Conservation (phyloP, 371 early-diverging fungal genomes). For the Circinella minor region DNA sequence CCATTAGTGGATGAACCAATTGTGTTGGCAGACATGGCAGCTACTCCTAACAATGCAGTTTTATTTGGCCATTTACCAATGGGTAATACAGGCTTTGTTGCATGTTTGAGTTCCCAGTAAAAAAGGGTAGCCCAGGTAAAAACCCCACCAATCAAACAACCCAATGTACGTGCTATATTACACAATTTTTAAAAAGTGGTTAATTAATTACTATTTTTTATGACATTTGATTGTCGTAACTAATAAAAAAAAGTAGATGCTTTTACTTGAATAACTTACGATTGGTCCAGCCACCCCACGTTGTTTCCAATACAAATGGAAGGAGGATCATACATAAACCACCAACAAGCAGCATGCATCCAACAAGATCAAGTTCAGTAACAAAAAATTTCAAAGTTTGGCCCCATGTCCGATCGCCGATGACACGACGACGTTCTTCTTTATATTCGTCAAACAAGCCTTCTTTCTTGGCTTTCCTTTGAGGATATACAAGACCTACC, state of each 20-base stretch:
- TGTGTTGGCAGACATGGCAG: slow-evolving; percentile 44
- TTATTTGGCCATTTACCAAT: slow-evolving; percentile 45
- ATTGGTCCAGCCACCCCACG: slow-evolving; percentile 23
- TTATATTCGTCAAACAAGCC: slow-evolving; percentile 11
- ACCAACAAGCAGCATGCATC: slow-evolving; percentile 21
- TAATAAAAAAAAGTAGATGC: too few species aligned
- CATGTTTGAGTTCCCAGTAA: slow-evolving; percentile 47
- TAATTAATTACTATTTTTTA: too few species aligned
- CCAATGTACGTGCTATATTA: slow-evolving; percentile 12
- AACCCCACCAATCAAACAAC: slow-evolving; percentile 21
- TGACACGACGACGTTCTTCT: slow-evolving; percentile 2
- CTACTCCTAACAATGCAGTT: slow-evolving; percentile 49
- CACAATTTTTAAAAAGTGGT: neutral
- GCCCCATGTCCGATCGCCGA: neutral
- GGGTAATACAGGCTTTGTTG: slow-evolving; percentile 51
- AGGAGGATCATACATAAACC: slow-evolving; percentile 21
- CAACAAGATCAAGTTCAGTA: slow-evolving; percentile 21
- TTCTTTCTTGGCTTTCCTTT: neutral
- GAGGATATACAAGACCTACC: slow-evolving; percentile 17
- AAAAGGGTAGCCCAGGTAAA: slow-evolving; percentile 28
- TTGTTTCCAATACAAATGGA: slow-evolving; percentile 19
- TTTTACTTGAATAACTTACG: slow-evolving; percentile 10
- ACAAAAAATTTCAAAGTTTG: neutral
- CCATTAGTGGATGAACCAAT: slow-evolving; percentile 46
- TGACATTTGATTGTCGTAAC: too few species aligned